Percentiles rank a stretch among this genome's conserved stretches.
phyloP scores from a whole-genome alignment of 371 early-diverging fungal species.

The Blakeslea trispora region DNA sequence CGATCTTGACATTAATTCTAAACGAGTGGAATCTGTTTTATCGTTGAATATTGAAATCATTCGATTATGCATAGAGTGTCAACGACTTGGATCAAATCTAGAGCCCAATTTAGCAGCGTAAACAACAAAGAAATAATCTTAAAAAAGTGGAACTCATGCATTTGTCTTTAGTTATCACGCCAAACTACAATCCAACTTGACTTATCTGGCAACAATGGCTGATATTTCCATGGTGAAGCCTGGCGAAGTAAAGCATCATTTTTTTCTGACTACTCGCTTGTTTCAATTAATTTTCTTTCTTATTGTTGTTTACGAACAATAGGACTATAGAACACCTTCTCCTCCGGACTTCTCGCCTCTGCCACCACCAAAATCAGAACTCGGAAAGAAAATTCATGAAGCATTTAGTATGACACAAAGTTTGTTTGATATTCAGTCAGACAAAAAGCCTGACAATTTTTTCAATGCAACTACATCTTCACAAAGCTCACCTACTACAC shows the following conservation, averaged over 20 bases:
- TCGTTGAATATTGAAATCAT: conserved; percentile 54
- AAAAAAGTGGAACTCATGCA: no score
- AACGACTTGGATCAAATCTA: conserved; percentile 21
- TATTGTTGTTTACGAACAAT: background rate
- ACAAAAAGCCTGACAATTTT: conserved; percentile 17
- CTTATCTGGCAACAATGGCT: conserved; percentile 59
- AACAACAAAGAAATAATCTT: conserved; percentile 5
- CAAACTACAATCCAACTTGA: conserved; percentile 54
- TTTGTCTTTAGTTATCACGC: conserved; percentile 46
- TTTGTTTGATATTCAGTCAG: conserved; percentile 21
- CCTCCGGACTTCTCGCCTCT: conserved; percentile 48
- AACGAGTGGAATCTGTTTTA: conserved; percentile 22
- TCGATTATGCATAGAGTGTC: conserved; percentile 46
- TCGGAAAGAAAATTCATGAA: conserved; percentile 37
- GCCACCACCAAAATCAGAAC: conserved; percentile 37
- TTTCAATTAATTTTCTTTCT: conserved; percentile 1
- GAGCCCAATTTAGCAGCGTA: conserved; percentile 48
- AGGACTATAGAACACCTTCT: conserved; percentile 37
- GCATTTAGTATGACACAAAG: conserved; percentile 34
- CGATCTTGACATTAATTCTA: conserved; percentile 12
- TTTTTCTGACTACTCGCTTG: background rate
- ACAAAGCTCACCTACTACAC: conserved; percentile 16
- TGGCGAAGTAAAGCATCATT: conserved; percentile 39
- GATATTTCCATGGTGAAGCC: conserved; percentile 55
- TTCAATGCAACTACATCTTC: conserved; percentile 10